These are phyloP conservation scores for Boletales sp. DNA, from an alignment of 768 basidiomycete species.

Conservation along the genomic window DNA sequence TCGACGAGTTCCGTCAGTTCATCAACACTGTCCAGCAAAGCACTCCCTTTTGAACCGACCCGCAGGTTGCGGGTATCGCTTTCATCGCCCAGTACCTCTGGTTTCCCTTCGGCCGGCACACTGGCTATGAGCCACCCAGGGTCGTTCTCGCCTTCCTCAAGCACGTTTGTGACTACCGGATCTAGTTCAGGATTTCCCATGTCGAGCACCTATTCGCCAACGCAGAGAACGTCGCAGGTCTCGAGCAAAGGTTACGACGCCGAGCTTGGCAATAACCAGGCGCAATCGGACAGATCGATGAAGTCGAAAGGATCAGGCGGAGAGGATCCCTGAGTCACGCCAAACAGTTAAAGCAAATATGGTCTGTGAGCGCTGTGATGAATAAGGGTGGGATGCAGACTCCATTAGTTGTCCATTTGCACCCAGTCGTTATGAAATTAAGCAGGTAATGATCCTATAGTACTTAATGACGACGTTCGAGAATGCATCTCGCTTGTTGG, in stretches of 20 bases:
- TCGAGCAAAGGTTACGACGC: constrained; percentile 7
- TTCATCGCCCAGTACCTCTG: constrained; percentile 17
- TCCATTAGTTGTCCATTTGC: no score
- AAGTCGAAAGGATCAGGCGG: constrained; percentile 10
- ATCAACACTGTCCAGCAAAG: constrained; percentile 50
- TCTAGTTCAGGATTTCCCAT: constrained; percentile 8
- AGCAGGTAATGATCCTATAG: no score
- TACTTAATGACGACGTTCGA: no score
- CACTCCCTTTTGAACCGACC: constrained; percentile 52
- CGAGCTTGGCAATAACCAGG: constrained; percentile 4
- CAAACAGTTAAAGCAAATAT: constrained; percentile 7
- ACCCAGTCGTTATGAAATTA: no score
- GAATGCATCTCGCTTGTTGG: no score
- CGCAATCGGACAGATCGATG: constrained; percentile 10
- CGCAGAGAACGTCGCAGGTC: constrained; percentile 8
- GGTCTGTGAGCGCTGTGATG: constrained; percentile 1
- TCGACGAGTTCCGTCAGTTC: constrained; percentile 27
- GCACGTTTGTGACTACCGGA: constrained; percentile 8
- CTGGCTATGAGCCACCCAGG: constrained; percentile 12
- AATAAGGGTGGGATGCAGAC: no score
- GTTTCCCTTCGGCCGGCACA: constrained; percentile 10
- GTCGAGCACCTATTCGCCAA: constrained; percentile 14
- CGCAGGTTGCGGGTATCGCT: constrained; percentile 24
- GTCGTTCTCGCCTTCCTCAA: constrained; percentile 18
- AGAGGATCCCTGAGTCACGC: constrained; percentile 14